Base-by-base conservation (phyloP, 2,329 filamentous ascomycete species). In the Kalmusia sp. region DNA sequence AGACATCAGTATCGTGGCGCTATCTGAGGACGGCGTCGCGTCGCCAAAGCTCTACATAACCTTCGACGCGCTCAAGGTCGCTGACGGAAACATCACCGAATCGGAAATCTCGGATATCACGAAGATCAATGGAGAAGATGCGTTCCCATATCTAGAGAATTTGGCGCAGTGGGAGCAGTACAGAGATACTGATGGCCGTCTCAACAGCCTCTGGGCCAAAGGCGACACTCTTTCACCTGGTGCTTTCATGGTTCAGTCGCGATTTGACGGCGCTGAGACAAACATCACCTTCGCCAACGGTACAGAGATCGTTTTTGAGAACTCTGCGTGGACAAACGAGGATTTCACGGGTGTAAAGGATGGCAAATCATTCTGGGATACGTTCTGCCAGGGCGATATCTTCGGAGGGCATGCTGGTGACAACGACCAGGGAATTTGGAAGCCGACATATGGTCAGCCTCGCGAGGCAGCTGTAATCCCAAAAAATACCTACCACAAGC, bases 351-450 rank as follows among this genome's bases (percentile, higher is more conserved):
- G 62, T 17, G 55, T 75, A 9, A 61, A 55, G 2, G 68, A 72
- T 49, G 77, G 76, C 6, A 35, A 65, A 4, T 64, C 67, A 2
- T 76, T 79, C 52, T 78, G 75, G 52, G 19, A 69, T 6, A 59
- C 55, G 14, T 77, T 76, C 49, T 69, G 65, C 50, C 61, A 41
- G 2, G 68, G 65, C 7, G 8, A 24, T 8, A 24, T 59, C 15
- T 52, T 41, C 69, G 8, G 19, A 33, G 17, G 8, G 24, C 6
- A 28, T 15, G 39, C 39, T 14, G 39, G 12, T 14, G 39, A 41
- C 7, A 41, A 30, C 39, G 39, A 41, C 5, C 3, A 28, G n/a
- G 24, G 3, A 11, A 41, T 41, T 24, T 27, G 39, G 39, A 28
- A 27, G 14, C 39, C 39, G 22, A 7, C 25, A 21, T 41, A 25